Evolutionary conservation across 768 basidiomycete genomes (phyloP), one percentile per base, ranked within the genome.

Genomic region (Termitomyces sp.): DNA sequence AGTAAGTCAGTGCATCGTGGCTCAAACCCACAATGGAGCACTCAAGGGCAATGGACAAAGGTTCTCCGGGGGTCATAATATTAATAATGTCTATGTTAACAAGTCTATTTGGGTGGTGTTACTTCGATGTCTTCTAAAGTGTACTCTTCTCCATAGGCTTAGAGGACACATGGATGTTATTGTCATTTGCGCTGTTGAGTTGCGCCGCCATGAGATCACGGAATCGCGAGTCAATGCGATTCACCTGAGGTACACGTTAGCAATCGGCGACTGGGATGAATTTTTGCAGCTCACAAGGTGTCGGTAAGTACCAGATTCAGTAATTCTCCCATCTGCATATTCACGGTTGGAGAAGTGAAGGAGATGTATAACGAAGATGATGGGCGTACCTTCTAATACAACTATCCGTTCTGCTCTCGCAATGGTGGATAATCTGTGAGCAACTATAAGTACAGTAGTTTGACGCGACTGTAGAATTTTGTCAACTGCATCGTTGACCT

Each of bases 401-500:
- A 92, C 90, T 46, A 97, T 91, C 41, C 90, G 79, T 67, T 94
- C 92, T 1, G 94, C 92, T 54, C 93, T 76, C 3, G 94, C 91
- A 55, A 97, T 93, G 3, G 94, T 94, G 24, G 91, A 93, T 54
- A 97, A 68, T 51, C 94, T 79, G 71, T 97, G 94, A 0, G 94
- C 94, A 20, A 95, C 92, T 55, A 95, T 87, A 26, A 94, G 68
- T 64, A 93, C 94, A 2, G 93, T 95, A 35, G 92, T 94, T 60
- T 89, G 82, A 46, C 87, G 75, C 45, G 84, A 84, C 54, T 81
- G 79, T 47, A 97, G 75, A 59, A 96, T 94, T 68, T 87, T 89
- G 68, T 93, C 92, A 48, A 97, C 88, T 4, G 94, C 94, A 63
- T 93, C 86, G 67, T 97, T 94, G 36, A 94, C 90, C 86, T 85